These are phyloP conservation scores for Ramularia collo-cygni DNA, from an alignment of 2,329 filamentous ascomycete genomes.

Conservation along the genomic window DNA sequence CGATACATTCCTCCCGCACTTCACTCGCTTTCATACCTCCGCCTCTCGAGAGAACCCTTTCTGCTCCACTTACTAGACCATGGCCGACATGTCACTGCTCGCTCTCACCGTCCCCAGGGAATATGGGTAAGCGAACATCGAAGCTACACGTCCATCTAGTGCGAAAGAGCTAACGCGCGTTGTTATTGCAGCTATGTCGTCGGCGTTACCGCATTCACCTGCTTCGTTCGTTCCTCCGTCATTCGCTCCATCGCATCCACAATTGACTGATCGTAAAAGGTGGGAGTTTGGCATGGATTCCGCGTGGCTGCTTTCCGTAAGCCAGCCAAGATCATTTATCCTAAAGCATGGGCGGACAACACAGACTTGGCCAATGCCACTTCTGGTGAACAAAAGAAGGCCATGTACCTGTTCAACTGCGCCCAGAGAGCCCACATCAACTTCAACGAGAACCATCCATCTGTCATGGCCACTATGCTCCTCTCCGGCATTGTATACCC, in stretches of 20 bases:
- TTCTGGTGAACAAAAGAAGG: conserved; percentile 35
- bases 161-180: conserved; percentile 12
- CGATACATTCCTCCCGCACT: too few relatives aligned
- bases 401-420: conserved; percentile 42
- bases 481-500: conserved; percentile 51
- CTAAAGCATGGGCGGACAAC: conserved; percentile 51
- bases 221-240: conserved; percentile 33
- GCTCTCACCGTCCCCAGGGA: conserved; percentile 40
- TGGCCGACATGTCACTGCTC: conserved; percentile 8
- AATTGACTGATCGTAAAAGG: conserved; percentile 17
- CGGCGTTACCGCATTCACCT: conserved; percentile 47
- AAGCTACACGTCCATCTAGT: neutral
- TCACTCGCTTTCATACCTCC: too few relatives aligned
- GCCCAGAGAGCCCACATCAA: conserved; percentile 51
- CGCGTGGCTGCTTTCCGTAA: conserved; percentile 44
- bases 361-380: conserved; percentile 44
- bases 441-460: conserved; percentile 52
- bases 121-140: conserved; percentile 38
- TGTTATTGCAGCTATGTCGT: conserved; percentile 49
- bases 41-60: too few relatives aligned
- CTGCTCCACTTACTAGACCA: neutral
- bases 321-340: conserved; percentile 49
- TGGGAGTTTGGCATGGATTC: conserved; percentile 46
- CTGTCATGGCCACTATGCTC: conserved; percentile 46
- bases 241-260: neutral